Percentiles rank a stretch among this genome's conserved stretches.
Conservation (phyloP, 108 stramenopile species). For the Cyclotella sp. region DNA sequence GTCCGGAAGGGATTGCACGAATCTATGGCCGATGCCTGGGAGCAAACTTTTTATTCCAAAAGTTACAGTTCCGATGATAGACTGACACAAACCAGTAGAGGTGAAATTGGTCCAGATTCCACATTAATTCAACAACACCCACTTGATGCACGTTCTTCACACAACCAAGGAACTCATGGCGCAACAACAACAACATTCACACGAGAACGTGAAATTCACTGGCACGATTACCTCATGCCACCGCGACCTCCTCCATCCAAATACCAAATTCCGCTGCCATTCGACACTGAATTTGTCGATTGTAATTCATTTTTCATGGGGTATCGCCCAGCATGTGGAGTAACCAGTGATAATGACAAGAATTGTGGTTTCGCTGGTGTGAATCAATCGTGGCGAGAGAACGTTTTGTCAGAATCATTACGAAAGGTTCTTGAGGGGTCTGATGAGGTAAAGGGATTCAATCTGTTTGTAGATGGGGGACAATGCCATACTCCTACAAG, state of each 20-base stretch:
- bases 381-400: constrained; percentile 50
- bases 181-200: constrained; percentile 11
- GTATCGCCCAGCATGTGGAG: constrained; percentile 14
- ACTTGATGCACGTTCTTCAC: neutral
- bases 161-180: neutral
- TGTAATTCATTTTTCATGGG: constrained; percentile 41
- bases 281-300: constrained; percentile 21
- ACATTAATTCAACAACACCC: neutral
- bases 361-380: neutral
- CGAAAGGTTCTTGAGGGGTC: constrained; percentile 72
- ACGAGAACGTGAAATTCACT: constrained; percentile 42
- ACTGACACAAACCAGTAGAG: neutral
- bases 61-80: neutral
- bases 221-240: constrained; percentile 80
- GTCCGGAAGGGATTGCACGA: constrained; percentile 31
- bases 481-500: neutral
- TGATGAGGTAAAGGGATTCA: constrained; percentile 71
- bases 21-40: constrained; percentile 33
- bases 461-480: constrained; percentile 60
- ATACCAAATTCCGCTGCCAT: constrained; percentile 57
- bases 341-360: neutral
- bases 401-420: constrained; percentile 56
- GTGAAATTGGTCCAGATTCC: neutral
- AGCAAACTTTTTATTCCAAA: constrained; percentile 40
- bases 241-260: constrained; percentile 56